Conservation (phyloP, 1,139 yeast species). For the Nakaseomyces kungkrabaensis region DNA sequence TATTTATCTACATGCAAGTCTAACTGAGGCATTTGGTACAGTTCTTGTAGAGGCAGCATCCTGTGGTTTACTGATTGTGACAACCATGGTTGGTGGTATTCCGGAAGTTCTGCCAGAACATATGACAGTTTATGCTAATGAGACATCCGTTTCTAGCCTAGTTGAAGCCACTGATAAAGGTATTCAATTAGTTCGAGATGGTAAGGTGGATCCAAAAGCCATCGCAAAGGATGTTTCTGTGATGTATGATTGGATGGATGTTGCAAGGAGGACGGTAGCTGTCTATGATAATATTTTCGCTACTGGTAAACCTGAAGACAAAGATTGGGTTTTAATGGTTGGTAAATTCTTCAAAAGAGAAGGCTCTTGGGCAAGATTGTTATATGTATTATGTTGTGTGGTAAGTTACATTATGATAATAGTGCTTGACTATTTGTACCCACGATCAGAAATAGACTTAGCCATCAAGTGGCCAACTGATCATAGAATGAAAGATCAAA, state of each 20-base stretch:
- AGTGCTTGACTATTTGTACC: conserved; percentile 62
- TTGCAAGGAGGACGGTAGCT: conserved; percentile 73
- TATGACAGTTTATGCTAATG: conserved; percentile 88
- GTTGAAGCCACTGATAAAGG: conserved; percentile 62
- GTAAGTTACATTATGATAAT: conserved; percentile 62
- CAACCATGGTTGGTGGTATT: conserved; percentile 94
- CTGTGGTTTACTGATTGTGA: conserved; percentile 87
- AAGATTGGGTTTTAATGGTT: conserved; percentile 43
- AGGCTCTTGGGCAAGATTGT: conserved; percentile 77
- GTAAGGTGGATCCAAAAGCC: conserved; percentile 54
- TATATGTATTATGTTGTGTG: conserved; percentile 67
- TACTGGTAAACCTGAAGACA: conserved; percentile 31
- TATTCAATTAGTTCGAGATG: conserved; percentile 45
- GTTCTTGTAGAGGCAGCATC: conserved; percentile 96
- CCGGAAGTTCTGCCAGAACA: conserved; percentile 91
- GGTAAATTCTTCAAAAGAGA: conserved; percentile 53
- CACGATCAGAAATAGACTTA: conserved; percentile 54
- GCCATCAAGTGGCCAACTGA: conserved; percentile 70
- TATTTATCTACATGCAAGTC: conserved; percentile 83
- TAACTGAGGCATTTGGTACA: conserved; percentile 97
- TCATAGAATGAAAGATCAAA: background rate
- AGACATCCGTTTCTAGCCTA: conserved; percentile 65
- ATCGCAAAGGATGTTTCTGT: conserved; percentile 70
- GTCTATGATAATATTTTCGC: conserved; percentile 52
- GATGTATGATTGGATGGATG: conserved; percentile 91